phyloP scores from a whole-genome alignment of 805 yeast species.

The Jamesozyma spencerorum region DNA sequence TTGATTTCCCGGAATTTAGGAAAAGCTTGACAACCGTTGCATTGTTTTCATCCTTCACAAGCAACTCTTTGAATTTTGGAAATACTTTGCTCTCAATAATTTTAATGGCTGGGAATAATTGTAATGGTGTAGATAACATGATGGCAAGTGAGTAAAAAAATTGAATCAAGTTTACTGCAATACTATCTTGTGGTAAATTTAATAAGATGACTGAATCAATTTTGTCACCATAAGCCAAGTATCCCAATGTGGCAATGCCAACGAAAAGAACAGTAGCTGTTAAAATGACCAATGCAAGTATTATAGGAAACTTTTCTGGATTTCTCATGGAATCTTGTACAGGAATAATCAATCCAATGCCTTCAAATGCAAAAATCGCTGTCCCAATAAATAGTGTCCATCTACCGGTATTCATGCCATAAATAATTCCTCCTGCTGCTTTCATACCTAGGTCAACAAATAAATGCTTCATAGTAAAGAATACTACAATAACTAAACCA shows the following conservation, averaged over 20 bases:
- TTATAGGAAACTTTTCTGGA: conserved; percentile 64
- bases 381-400: conserved; percentile 75
- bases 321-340: conserved; percentile 73
- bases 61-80: conserved; percentile 28
- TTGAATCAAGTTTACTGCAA: conserved; percentile 55
- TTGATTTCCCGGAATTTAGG: conserved; percentile 46
- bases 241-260: conserved; percentile 58
- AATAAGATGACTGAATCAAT: conserved; percentile 61
- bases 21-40: conserved; percentile 12
- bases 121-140: conserved; percentile 70
- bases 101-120: conserved; percentile 69
- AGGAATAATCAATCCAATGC: conserved; percentile 73
- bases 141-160: conserved; percentile 67
- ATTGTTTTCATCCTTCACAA: conserved; percentile 9
- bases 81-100: conserved; percentile 59
- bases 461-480: conserved; percentile 37
- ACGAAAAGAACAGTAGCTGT: conserved; percentile 58
- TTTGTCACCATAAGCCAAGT: conserved; percentile 54
- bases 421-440: conserved; percentile 43
- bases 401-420: conserved; percentile 42
- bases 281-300: conserved; percentile 48
- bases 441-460: conserved; percentile 29
- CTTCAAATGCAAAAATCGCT: conserved; percentile 83
- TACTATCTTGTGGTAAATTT: conserved; percentile 61
- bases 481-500: conserved; percentile 57